These are phyloP conservation scores for Endocarpon pusillum DNA, from an alignment of 495 filamentous ascomycete species.

Conservation along the genomic window DNA sequence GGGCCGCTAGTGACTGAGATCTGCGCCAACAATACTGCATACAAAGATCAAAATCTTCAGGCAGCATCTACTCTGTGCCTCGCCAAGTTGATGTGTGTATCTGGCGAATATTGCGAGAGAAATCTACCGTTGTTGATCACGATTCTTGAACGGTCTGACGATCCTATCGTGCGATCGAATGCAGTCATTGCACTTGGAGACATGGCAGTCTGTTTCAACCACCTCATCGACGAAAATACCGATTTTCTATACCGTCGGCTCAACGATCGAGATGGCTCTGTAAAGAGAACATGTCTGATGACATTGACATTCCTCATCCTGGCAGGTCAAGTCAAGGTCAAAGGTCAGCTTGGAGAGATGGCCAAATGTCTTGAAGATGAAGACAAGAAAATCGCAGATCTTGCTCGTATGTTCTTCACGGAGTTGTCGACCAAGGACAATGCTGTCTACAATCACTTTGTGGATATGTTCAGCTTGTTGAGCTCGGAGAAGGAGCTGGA, in stretches of 20 bases:
- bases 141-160: conserved; percentile 83
- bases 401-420: conserved; percentile 96
- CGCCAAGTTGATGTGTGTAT: conserved; percentile 96
- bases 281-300: conserved; percentile 97
- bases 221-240: conserved; percentile 97
- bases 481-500: conserved; percentile 65
- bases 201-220: conserved; percentile 99
- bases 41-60: conserved; percentile 73
- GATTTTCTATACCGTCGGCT: conserved; percentile 92
- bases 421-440: conserved; percentile 96
- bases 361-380: conserved; percentile 93
- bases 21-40: conserved; percentile 81
- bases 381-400: conserved; percentile 81
- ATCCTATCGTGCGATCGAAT: conserved; percentile 83
- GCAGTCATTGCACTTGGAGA: conserved; percentile 93
- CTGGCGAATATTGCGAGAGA: conserved; percentile 82
- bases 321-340: conserved; percentile 97
- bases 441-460: conserved; percentile 97
- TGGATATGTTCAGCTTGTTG: conserved; percentile 93
- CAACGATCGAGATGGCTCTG: conserved; percentile 70
- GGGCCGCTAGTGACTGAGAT: conserved; percentile 84
- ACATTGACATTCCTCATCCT: conserved; percentile 95
- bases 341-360: conserved; percentile 99
- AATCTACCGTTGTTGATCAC: conserved; percentile 92
- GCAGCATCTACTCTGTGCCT: conserved; percentile 90